Evolutionary conservation across 2,329 filamentous ascomycete genomes (phyloP).

Genomic region (Aspergillus fischeri): DNA sequence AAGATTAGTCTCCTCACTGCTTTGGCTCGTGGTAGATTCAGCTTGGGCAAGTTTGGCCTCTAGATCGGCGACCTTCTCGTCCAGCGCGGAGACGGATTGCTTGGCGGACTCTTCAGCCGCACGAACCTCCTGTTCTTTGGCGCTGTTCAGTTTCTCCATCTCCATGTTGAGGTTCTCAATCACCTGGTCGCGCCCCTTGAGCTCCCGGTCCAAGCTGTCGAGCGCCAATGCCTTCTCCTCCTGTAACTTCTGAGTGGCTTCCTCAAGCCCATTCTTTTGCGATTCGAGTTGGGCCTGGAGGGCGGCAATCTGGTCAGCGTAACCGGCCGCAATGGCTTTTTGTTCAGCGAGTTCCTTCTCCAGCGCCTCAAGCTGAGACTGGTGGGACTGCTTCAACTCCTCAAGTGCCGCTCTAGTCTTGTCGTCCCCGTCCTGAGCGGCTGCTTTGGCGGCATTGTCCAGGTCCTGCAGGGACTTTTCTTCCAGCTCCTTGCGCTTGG

Average conservation of each 20-base stretch:
- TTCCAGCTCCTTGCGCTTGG: slow-evolving; percentile 34
- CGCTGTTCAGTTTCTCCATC: slow-evolving; percentile 29
- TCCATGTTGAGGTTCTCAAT: slow-evolving; percentile 38
- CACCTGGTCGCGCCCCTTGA: slow-evolving; percentile 34
- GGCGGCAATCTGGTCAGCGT: slow-evolving; percentile 26
- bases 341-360: slow-evolving; percentile 33
- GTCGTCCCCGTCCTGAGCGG: slow-evolving; percentile 33
- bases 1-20: slow-evolving; percentile 20
- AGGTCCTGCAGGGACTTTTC: slow-evolving; percentile 35
- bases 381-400: slow-evolving; percentile 34
- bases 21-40: slow-evolving; percentile 24
- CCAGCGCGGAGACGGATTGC: slow-evolving; percentile 24
- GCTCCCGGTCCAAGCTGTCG: slow-evolving; percentile 30
- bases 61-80: slow-evolving; percentile 34
- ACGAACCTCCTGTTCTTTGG: slow-evolving; percentile 34
- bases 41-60: slow-evolving; percentile 32
- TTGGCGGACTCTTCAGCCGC: slow-evolving; percentile 32
- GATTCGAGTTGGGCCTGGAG: slow-evolving; percentile 31
- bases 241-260: slow-evolving; percentile 20
- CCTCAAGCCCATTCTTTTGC: slow-evolving; percentile 25
- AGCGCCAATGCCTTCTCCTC: slow-evolving; percentile 30
- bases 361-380: slow-evolving; percentile 32
- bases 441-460: slow-evolving; percentile 36
- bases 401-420: slow-evolving; percentile 33
- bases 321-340: slow-evolving; percentile 26